A percentile compares a stretch with the other conserved stretches of the same genome.
These are phyloP conservation scores for Xylaria sp. DNA, from an alignment of 2,329 filamentous ascomycete genomes.

Conservation along the genomic window DNA sequence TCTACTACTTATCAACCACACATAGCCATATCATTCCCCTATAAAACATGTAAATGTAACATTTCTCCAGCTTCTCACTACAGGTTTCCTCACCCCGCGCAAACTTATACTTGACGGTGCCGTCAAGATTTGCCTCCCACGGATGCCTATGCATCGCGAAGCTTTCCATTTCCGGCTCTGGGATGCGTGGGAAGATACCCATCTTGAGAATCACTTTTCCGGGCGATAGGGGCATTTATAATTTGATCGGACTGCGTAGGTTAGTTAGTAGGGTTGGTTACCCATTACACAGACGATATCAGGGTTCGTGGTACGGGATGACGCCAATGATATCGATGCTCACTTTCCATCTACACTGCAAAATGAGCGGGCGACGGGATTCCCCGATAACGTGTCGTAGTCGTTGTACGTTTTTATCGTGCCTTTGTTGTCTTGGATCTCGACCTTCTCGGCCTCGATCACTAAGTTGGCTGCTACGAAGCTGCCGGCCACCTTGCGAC, in stretches of 20 bases:
- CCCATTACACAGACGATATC: background rate
- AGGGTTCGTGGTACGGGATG: background rate
- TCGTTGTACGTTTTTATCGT: constrained; percentile 32
- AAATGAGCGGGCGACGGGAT: constrained; percentile 32
- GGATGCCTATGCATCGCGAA: constrained; percentile 29
- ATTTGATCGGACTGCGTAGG: constrained; percentile 32
- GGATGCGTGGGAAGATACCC: constrained; percentile 37
- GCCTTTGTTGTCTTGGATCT: constrained; percentile 26
- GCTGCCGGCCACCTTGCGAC: constrained; percentile 33
- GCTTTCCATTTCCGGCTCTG: constrained; percentile 30
- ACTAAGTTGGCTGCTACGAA: constrained; percentile 27
- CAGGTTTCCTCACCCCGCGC: constrained; percentile 26
- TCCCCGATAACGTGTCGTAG: constrained; percentile 30
- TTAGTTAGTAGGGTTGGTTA: constrained; percentile 13
- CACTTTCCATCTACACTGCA: constrained; percentile 35
- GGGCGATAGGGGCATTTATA: constrained; percentile 14
- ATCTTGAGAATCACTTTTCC: constrained; percentile 33
- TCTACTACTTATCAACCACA: background rate
- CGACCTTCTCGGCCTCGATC: constrained; percentile 34
- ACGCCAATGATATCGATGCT: background rate
- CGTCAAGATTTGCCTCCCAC: constrained; percentile 26
- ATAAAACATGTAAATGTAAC: background rate
- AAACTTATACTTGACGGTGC: constrained; percentile 32
- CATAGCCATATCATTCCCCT: background rate
- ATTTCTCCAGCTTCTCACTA: background rate